Conservation (phyloP, 768 basidiomycete species). For the Collybia sordida region DNA sequence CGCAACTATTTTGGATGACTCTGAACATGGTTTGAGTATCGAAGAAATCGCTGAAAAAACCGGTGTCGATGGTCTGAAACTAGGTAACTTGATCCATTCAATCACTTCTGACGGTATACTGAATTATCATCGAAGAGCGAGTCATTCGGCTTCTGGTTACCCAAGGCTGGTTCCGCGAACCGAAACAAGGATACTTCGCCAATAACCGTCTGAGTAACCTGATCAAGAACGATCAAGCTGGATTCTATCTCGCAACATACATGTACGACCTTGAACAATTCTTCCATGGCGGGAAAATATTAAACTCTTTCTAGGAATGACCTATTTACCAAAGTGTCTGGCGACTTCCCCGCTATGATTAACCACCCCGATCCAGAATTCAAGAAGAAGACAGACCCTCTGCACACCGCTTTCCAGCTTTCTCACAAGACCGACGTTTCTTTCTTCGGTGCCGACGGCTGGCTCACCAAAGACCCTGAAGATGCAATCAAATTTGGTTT, state of each 20-base stretch:
- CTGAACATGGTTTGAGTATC: constrained; percentile 32
- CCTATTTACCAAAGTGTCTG: constrained; percentile 32
- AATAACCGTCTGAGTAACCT: constrained; percentile 35
- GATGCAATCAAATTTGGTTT: constrained; percentile 34
- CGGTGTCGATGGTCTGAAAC: constrained; percentile 30
- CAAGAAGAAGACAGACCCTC: constrained; percentile 30
- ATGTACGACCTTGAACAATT: constrained; percentile 20
- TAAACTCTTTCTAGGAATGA: constrained; percentile 23
- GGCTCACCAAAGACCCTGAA: constrained; percentile 36
- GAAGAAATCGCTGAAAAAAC: constrained; percentile 32
- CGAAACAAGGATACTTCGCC: constrained; percentile 34
- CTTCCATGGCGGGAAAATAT: neutral
- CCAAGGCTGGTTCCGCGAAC: constrained; percentile 37
- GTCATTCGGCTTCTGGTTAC: constrained; percentile 32
- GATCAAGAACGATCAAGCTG: constrained; percentile 33
- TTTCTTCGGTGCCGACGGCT: constrained; percentile 34
- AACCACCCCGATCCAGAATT: constrained; percentile 33
- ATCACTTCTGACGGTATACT: neutral
- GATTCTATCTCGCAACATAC: constrained; percentile 34
- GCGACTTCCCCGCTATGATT: constrained; percentile 30
- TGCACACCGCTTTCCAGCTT: constrained; percentile 38
- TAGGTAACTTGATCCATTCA: constrained; percentile 23
- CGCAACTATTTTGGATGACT: constrained; percentile 30
- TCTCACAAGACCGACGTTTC: constrained; percentile 32
- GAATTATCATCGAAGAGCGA: constrained; percentile 22